Conservation (phyloP, 2,329 filamentous ascomycete species). For the Cytospora chrysosperma region DNA sequence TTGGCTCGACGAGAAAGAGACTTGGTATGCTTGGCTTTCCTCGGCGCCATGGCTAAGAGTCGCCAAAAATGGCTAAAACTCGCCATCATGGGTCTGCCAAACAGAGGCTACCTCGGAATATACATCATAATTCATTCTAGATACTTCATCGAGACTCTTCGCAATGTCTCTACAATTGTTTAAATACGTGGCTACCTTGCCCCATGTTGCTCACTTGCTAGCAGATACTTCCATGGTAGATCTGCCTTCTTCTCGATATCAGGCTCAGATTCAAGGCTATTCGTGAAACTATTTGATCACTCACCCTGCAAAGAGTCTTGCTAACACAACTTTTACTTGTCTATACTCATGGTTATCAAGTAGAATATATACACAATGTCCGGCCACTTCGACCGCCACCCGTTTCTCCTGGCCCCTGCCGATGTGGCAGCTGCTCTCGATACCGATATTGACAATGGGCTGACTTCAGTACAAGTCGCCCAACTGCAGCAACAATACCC, state of each 20-base stretch:
- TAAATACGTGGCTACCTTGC: constrained; percentile 15
- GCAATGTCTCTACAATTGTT: neutral
- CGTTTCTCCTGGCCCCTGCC: constrained; percentile 59
- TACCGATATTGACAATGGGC: constrained; percentile 65
- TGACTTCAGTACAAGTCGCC: constrained; percentile 59
- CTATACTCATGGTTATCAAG: constrained; percentile 14
- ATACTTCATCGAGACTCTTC: constrained; percentile 2
- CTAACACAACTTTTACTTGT: neutral
- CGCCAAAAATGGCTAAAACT: constrained; percentile 16
- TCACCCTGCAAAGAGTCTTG: neutral
- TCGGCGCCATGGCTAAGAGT: constrained; percentile 20
- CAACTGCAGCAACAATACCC: constrained; percentile 60
- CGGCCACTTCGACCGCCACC: constrained; percentile 52
- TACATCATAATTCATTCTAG: neutral
- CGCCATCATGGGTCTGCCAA: constrained; percentile 13
- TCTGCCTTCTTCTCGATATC: neutral
- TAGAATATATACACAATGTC: constrained; percentile 40
- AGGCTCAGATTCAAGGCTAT: neutral
- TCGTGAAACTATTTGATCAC: constrained; percentile 2
- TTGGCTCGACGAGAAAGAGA: constrained; percentile 5
- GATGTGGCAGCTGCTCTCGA: constrained; percentile 62
- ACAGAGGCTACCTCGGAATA: too few species aligned
- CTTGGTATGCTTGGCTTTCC: constrained; percentile 18
- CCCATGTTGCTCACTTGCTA: constrained; percentile 9
- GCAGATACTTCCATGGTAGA: neutral